Evolutionary conservation across 768 basidiomycete genomes (phyloP).

Genomic region (Trichaptum fuscoviolaceum): DNA sequence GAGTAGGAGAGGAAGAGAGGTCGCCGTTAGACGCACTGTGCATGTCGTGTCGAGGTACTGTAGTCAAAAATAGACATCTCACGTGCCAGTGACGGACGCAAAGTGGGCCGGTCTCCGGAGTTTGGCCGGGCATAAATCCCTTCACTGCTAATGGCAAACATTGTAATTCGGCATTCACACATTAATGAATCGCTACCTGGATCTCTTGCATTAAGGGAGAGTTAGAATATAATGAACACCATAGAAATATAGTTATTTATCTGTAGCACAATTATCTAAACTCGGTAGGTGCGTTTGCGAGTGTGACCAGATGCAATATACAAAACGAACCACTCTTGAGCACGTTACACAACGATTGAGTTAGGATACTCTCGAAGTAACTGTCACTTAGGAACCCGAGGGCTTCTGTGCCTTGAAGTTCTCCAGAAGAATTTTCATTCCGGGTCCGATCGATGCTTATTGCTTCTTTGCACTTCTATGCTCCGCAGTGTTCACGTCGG

Average conservation of each 20-base stretch:
- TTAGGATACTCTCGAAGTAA: neutral
- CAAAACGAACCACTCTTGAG: too few species aligned
- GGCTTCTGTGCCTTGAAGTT: neutral
- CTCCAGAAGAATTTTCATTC: neutral
- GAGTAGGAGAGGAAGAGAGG: neutral
- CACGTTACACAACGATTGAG: neutral
- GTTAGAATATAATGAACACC: too few species aligned
- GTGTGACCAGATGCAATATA: too few species aligned
- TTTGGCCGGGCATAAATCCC: neutral
- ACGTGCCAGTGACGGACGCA: neutral
- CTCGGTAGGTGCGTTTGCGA: too few species aligned
- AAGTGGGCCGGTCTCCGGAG: neutral
- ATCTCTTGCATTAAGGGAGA: too few species aligned
- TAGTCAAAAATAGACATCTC: neutral
- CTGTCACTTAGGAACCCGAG: neutral
- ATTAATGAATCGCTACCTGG: neutral
- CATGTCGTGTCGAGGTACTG: neutral
- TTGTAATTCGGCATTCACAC: neutral
- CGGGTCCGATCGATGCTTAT: neutral
- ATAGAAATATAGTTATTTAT: too few species aligned
- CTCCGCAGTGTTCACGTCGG: too few species aligned
- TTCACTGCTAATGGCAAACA: neutral
- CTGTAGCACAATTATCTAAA: too few species aligned
- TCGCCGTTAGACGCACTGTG: neutral
- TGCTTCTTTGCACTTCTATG: neutral